Evolutionary conservation across 148 eudicot genomes (phyloP), one percentile per base, ranked within the genome.

Genomic region (Nepenthes gracilis): DNA sequence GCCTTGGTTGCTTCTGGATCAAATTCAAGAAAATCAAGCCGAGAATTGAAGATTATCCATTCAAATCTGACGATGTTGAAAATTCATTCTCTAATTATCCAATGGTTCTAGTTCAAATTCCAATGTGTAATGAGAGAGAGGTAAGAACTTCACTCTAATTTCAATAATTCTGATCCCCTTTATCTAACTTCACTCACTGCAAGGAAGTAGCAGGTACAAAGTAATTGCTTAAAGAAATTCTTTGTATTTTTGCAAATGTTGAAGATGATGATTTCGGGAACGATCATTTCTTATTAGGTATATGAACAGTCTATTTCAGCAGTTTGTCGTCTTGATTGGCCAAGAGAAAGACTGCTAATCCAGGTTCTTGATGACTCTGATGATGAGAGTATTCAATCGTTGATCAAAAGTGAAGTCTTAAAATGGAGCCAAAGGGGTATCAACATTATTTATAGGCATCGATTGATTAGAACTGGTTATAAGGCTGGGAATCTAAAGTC

Each of bases 61-160:
- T 13, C 32, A 32, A 51, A 68, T 62, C 59, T 34, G 55, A 15
- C 57, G 85, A 76, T 43, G n/a, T 70, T 56, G 90, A 84, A 32
- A 76, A 78, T 68, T 59, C 61, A 5, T 5, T 14, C 12, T 70
- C 74, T 38, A 69, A 60, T 55, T 80, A 65, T 55, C 90, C 90
- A 7, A 81, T 81, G 85, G 90, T 84, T 60, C 90, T 84, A 81
- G 78, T 84, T 37, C 90, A 84, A 73, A 84, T 84, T 61, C 86
- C 90, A 0, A 84, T 84, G 90, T 81, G 90, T 80, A 84, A 84
- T 75, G 90, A 84, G 72, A 81, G 72, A 81, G 90, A 84, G 90
- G 45, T 40, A 40, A 8, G 45, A 6, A 9, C 35, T 35, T 57
- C 47, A 9, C 33, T 23, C 32, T 35, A 37, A 4, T 57, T 32